Conservation (phyloP, 2,329 filamentous ascomycete species). For the Fusarium sp. region DNA sequence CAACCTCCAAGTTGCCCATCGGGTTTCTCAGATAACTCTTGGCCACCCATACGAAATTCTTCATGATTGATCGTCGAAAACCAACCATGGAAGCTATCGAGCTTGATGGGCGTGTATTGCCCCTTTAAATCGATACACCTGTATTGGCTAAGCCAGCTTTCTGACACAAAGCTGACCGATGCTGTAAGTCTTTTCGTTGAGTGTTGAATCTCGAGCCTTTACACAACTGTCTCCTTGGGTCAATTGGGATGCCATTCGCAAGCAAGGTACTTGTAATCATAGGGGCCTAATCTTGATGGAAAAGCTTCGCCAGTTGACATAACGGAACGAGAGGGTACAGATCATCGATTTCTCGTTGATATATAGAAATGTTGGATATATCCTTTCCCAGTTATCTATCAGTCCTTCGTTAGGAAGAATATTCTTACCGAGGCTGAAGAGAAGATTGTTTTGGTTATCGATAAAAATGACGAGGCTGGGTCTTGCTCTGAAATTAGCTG, state of each 20-base stretch:
- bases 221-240: neutral
- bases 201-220: neutral
- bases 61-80: neutral
- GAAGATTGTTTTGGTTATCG: neutral
- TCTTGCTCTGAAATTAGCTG: slow-evolving; percentile 35
- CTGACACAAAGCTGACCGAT: neutral
- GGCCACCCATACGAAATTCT: neutral
- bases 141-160: neutral
- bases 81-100: neutral
- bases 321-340: neutral
- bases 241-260: neutral
- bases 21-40: neutral
- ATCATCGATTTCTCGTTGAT: neutral
- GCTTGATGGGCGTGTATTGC: neutral
- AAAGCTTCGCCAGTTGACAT: neutral
- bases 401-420: neutral
- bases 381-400: neutral
- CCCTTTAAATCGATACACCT: neutral
- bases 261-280: neutral
- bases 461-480: slow-evolving; percentile 29
- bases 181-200: neutral
- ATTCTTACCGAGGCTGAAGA: slow-evolving; percentile 18
- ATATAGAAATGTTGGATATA: neutral
- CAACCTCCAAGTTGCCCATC: neutral
- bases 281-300: neutral